These are phyloP conservation scores for Gelatoporia subvermispora DNA, from an alignment of 768 basidiomycete species.

Conservation along the genomic window DNA sequence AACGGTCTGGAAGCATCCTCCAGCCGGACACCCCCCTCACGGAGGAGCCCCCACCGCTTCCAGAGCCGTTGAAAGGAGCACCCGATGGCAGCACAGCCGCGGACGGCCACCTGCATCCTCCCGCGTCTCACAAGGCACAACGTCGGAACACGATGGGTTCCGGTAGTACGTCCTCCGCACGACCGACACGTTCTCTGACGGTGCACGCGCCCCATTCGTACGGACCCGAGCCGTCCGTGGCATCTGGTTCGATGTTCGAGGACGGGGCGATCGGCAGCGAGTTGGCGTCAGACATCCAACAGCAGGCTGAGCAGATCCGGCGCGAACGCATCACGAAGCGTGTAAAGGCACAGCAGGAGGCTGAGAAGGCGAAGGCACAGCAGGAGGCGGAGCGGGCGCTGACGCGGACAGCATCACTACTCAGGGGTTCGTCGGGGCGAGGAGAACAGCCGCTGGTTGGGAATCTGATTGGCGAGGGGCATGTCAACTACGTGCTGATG, in stretches of 20 bases:
- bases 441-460: constrained; percentile 71
- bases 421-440: constrained; percentile 27
- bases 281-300: constrained; percentile 76
- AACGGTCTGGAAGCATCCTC: constrained; percentile 7
- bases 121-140: constrained; percentile 31
- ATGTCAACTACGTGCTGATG: constrained; percentile 99
- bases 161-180: constrained; percentile 9
- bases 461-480: constrained; percentile 96
- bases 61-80: no score
- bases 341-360: constrained; percentile 59
- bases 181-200: constrained; percentile 17
- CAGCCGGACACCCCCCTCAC: constrained; percentile 18
- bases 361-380: constrained; percentile 57
- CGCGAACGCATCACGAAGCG: constrained; percentile 72
- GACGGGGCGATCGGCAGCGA: constrained; percentile 42
- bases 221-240: constrained; percentile 16
- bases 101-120: constrained; percentile 51
- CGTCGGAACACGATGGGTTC: constrained; percentile 75
- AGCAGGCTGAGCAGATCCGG: constrained; percentile 85
- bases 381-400: constrained; percentile 52
- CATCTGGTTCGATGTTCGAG: constrained; percentile 28
- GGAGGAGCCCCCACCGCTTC: constrained; percentile 20
- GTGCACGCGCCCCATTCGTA: constrained; percentile 9
- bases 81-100: constrained; percentile 25
- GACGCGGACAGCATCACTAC: constrained; percentile 29